Base-by-base conservation (phyloP, 805 yeast genomes). In the Lachancea dasiensis region DNA sequence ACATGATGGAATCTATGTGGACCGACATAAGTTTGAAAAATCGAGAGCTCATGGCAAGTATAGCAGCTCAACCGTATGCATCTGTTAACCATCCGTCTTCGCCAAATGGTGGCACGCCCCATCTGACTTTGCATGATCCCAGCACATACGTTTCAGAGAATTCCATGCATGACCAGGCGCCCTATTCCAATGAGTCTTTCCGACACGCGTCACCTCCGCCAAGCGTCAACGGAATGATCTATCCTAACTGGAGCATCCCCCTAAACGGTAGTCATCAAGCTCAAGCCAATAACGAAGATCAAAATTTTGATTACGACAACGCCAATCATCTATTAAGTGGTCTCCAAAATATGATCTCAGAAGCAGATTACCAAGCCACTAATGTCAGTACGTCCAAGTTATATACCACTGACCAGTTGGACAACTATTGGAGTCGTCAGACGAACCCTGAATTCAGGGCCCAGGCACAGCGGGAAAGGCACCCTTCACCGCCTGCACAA, bases 351-450 rank as follows among this genome's bases (percentile, higher is more conserved):
- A 52, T 58, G 51, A 54, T 58, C 13, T 59, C 56, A 19, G 64
- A 59, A 34, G 45, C 50, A 1, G 63, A 56, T 30, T 46, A 46
- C 31, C 40, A 42, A 20, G 52, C 58, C 6, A 54, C 51, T 15
- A 48, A 48, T 9, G 49, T 52, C 10, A 57, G 59, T 33, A 56
- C 51, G 23, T 58, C 59, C 14, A 58, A 56, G 27, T 54, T 52
- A 2, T 54, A 52, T 28, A 59, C 61, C 4, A 58, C 53, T 3
- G 68, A 51, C 53, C 63, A 59, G 59, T 51, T 64, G 22, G 64
- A 59, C 40, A 53, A 50, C 28, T 59, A 56, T 40, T 59, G 64
- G 64, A 46, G 39, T 16, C 31, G 32, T 3, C 34, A 33, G 16
- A 38, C 22, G 13, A 31, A 20, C 11, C 28, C 41, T 7, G 29